phyloP scores from a whole-genome alignment of 129 eudicot species.

The Solidago caesia region DNA sequence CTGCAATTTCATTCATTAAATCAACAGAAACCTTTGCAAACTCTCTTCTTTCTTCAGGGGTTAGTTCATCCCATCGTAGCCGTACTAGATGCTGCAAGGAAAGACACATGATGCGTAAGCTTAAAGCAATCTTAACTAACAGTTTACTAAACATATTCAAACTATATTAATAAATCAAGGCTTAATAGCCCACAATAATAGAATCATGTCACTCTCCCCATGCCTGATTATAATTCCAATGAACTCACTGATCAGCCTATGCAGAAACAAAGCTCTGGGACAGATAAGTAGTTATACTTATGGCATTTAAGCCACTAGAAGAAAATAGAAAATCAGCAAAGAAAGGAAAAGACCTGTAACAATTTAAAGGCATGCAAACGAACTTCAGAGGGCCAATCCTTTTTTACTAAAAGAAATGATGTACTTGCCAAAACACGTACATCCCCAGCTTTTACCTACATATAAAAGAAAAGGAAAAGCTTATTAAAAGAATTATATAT shows the following conservation, averaged over 20 bases:
- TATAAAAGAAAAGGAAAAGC: constrained; percentile 9
- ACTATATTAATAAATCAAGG: not conserved
- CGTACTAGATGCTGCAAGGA: constrained; percentile 84
- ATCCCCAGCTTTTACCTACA: constrained; percentile 94
- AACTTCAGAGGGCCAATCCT: constrained; percentile 91
- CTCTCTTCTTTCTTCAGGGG: constrained; percentile 57
- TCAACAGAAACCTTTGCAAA: constrained; percentile 75
- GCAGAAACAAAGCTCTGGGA: constrained; percentile 2
- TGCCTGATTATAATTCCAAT: not conserved
- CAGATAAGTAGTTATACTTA: not conserved
- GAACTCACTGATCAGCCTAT: not conserved
- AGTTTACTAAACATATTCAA: not conserved
- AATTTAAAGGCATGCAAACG: constrained; percentile 89
- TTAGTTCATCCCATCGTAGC: constrained; percentile 83
- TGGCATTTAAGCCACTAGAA: not conserved
- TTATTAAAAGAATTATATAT: not conserved
- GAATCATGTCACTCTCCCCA: not conserved
- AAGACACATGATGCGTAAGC: constrained; percentile 11
- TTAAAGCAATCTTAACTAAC: not conserved
- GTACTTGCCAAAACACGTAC: constrained; percentile 80
- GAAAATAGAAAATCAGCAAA: constrained; percentile 20
- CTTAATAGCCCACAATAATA: not conserved
- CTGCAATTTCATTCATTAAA: constrained; percentile 69
- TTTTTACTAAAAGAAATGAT: constrained; percentile 79
- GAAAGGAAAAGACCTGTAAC: constrained; percentile 67